phyloP scores from a whole-genome alignment of 352 stramenopile genomes.

The Globisporangium perplexum region DNA sequence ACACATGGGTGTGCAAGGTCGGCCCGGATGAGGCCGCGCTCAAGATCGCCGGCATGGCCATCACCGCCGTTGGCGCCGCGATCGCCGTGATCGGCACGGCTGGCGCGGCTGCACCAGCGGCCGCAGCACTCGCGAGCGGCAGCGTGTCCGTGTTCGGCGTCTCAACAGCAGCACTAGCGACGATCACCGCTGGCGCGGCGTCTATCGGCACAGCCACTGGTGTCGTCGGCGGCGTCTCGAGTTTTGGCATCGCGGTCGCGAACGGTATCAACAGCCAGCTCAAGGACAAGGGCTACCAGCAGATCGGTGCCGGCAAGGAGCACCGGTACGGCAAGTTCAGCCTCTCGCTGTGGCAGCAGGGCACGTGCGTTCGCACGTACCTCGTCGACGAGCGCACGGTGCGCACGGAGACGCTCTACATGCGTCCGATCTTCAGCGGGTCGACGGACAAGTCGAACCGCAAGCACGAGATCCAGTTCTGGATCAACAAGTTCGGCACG shows the following conservation, averaged over 20 bases:
- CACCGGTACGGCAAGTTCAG: slow-evolving; percentile 21
- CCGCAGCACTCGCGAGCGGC: slow-evolving; percentile 20
- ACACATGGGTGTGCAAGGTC: slow-evolving; percentile 35
- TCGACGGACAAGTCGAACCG: slow-evolving; percentile 21
- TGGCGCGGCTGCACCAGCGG: slow-evolving; percentile 22
- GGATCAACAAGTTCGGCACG: slow-evolving; percentile 38
- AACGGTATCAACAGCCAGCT: slow-evolving; percentile 30
- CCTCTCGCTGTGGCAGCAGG: slow-evolving; percentile 40
- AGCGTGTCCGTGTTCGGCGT: slow-evolving; percentile 27
- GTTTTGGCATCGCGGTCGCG: slow-evolving; percentile 27
- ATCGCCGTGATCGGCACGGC: slow-evolving; percentile 22
- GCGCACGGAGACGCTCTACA: slow-evolving; percentile 34
- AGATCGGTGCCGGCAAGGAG: slow-evolving; percentile 22
- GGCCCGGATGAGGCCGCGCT: slow-evolving; percentile 31
- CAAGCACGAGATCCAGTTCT: slow-evolving; percentile 41
- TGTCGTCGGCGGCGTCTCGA: slow-evolving; percentile 24
- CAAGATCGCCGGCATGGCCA: slow-evolving; percentile 27
- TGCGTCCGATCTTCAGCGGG: slow-evolving; percentile 52
- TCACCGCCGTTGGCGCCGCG: slow-evolving; percentile 19
- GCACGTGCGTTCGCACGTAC: slow-evolving; percentile 33
- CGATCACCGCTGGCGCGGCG: slow-evolving; percentile 7
- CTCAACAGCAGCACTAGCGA: slow-evolving; percentile 20
- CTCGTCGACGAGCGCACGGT: slow-evolving; percentile 32
- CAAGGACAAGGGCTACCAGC: slow-evolving; percentile 23
- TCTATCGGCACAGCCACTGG: not conserved